Evolutionary conservation across 148 eudicot species (phyloP).

Genomic region (Cornus kousa): DNA sequence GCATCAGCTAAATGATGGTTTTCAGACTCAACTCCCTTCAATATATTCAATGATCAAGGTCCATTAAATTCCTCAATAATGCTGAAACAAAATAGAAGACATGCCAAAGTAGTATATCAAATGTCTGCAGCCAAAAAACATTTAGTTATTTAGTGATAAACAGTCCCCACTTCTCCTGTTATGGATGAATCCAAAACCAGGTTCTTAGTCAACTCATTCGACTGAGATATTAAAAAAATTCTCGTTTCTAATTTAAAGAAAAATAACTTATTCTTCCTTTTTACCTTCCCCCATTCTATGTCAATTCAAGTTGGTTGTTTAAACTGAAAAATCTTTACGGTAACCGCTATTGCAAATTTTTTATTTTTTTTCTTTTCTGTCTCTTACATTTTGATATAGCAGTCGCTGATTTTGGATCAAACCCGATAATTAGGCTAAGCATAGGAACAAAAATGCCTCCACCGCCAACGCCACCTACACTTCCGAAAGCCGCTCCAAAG

Average conservation of each 20-base stretch:
- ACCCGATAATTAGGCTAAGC: constrained; percentile 80
- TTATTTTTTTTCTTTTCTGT: constrained; percentile 2
- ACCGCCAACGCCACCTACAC: constrained; percentile 99
- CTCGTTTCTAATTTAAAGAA: not conserved
- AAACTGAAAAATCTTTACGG: not conserved
- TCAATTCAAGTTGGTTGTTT: not conserved
- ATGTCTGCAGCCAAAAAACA: not conserved
- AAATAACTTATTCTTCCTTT: too few species aligned
- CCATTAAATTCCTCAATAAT: not conserved
- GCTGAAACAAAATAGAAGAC: not conserved
- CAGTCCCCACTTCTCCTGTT: not conserved
- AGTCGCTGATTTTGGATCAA: constrained; percentile 90
- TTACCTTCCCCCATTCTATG: not conserved
- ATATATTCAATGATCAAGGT: not conserved
- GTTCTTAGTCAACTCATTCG: not conserved
- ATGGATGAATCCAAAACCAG: constrained; percentile 3
- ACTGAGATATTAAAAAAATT: not conserved
- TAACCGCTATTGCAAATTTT: not conserved
- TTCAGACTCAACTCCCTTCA: not conserved
- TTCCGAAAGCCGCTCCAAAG: constrained; percentile 92
- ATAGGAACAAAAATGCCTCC: constrained; percentile 98
- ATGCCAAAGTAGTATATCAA: not conserved
- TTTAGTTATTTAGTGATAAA: not conserved
- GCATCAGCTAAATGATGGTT: not conserved
- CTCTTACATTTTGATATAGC: constrained; percentile 93